These are phyloP conservation scores for Phialocephala subalpina DNA, from an alignment of 2,329 filamentous ascomycete genomes.

Conservation along the genomic window DNA sequence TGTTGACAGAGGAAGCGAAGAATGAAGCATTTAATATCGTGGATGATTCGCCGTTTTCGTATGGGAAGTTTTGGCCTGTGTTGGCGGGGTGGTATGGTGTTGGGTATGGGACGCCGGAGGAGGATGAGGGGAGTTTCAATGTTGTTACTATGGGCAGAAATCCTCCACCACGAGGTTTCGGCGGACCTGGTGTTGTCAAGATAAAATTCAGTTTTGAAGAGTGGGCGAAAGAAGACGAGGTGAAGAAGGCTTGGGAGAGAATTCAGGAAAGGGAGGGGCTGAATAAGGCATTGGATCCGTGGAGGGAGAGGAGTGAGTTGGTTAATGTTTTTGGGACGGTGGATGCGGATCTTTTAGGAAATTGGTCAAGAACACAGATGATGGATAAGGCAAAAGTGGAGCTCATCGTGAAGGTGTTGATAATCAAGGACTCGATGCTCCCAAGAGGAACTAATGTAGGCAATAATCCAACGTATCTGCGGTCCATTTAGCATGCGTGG, in stretches of 20 bases:
- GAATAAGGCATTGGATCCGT: conserved; percentile 20
- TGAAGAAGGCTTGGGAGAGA: conserved; percentile 23
- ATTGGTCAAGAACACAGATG: conserved; percentile 23
- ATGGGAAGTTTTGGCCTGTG: conserved; percentile 51
- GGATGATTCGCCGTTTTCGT: conserved; percentile 49
- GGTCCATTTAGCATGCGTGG: too few species aligned
- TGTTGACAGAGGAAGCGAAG: conserved; percentile 26
- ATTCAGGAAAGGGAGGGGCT: conserved; percentile 27
- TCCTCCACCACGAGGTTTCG: conserved; percentile 29
- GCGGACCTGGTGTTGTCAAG: conserved; percentile 16
- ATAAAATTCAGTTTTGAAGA: conserved; percentile 23
- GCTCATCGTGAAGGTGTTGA: too few species aligned
- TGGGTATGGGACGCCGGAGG: conserved; percentile 18
- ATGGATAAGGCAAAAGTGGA: conserved; percentile 33
- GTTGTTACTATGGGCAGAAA: conserved; percentile 16
- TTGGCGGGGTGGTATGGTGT: conserved; percentile 44
- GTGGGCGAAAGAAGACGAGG: conserved; percentile 19
- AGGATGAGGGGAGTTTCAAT: conserved; percentile 27
- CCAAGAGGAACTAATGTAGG: too few species aligned
- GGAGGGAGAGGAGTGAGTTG: conserved; percentile 14
- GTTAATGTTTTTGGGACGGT: conserved; percentile 25
- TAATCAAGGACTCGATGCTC: too few species aligned
- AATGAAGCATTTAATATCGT: conserved; percentile 53
- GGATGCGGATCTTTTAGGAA: conserved; percentile 28
- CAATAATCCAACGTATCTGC: too few species aligned